These are phyloP conservation scores for Erysiphe pulchra DNA, from an alignment of 2,329 filamentous ascomycete genomes.

Conservation along the genomic window DNA sequence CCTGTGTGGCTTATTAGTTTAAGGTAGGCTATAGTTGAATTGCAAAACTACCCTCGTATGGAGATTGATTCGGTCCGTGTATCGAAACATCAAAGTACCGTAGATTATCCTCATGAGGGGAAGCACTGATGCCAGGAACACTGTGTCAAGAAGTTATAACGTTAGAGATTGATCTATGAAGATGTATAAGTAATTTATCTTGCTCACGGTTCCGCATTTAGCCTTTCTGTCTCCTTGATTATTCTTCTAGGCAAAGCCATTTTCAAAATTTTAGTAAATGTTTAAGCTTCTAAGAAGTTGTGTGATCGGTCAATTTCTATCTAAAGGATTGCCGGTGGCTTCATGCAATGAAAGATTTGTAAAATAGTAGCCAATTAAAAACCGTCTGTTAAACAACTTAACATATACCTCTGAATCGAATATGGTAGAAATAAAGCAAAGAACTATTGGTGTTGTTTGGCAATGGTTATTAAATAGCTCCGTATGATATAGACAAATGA, in stretches of 20 bases:
- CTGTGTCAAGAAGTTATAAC: conserved; percentile 20
- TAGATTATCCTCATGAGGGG: conserved; percentile 91
- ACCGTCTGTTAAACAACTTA: too few species aligned
- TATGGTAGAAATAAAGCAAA: too few species aligned
- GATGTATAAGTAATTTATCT: neutral
- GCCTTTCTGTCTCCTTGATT: conserved; percentile 91
- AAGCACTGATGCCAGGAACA: conserved; percentile 83
- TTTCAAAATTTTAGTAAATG: neutral
- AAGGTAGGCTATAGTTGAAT: too few species aligned
- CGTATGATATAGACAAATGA: neutral
- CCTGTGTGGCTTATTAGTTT: conserved; percentile 4
- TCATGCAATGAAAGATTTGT: neutral
- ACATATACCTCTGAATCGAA: too few species aligned
- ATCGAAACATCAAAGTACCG: conserved; percentile 97
- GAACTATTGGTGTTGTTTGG: too few species aligned
- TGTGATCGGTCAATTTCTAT: neutral
- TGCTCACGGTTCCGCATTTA: conserved; percentile 83
- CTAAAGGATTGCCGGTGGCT: neutral
- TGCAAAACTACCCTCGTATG: conserved; percentile 54
- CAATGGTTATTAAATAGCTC: too few species aligned
- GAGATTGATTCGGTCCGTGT: conserved; percentile 72
- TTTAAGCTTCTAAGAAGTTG: neutral
- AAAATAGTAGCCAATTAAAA: too few species aligned
- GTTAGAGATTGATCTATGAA: neutral
- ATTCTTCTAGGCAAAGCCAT: conserved; percentile 79